A percentile compares a stretch with the other conserved stretches of the same genome.
These are phyloP conservation scores for Pleurotus sapidus DNA, from an alignment of 768 basidiomycete species.

Conservation along the genomic window DNA sequence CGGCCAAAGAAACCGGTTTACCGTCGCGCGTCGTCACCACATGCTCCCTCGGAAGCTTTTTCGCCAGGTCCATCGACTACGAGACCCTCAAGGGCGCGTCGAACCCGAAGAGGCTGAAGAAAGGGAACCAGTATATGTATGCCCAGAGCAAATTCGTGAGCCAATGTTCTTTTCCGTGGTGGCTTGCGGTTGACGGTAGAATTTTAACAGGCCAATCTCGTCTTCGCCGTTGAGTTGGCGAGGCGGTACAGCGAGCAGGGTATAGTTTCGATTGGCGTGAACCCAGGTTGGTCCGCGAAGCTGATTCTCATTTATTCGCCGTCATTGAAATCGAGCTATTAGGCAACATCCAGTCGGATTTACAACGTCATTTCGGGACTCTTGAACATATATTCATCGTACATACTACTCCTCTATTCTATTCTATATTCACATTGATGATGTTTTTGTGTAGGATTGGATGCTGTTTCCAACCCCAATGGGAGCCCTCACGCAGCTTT, in stretches of 20 bases:
- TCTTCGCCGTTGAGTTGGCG: constrained; percentile 43
- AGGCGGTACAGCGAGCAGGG: constrained; percentile 42
- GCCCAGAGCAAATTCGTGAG: constrained; percentile 45
- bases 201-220: constrained; percentile 37
- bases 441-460: background rate
- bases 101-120: constrained; percentile 16
- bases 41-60: constrained; percentile 36
- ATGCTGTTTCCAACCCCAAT: constrained; percentile 26
- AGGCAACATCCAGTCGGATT: constrained; percentile 26
- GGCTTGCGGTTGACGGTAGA: background rate
- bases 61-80: constrained; percentile 31
- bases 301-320: constrained; percentile 6
- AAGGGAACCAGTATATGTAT: constrained; percentile 19
- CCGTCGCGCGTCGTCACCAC: constrained; percentile 42
- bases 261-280: constrained; percentile 41
- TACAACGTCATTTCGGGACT: constrained; percentile 16
- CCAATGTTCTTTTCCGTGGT: background rate
- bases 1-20: constrained; percentile 37
- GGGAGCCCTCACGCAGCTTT: constrained; percentile 49
- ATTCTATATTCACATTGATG: background rate
- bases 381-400: background rate
- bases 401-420: too few species aligned
- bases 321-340: background rate
- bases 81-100: constrained; percentile 37
- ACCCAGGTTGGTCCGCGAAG: constrained; percentile 33